Evolutionary conservation across 2,329 filamentous ascomycete species (phyloP), one percentile per base, ranked within the genome.

Genomic region (Teratosphaeria epicoccoides): DNA sequence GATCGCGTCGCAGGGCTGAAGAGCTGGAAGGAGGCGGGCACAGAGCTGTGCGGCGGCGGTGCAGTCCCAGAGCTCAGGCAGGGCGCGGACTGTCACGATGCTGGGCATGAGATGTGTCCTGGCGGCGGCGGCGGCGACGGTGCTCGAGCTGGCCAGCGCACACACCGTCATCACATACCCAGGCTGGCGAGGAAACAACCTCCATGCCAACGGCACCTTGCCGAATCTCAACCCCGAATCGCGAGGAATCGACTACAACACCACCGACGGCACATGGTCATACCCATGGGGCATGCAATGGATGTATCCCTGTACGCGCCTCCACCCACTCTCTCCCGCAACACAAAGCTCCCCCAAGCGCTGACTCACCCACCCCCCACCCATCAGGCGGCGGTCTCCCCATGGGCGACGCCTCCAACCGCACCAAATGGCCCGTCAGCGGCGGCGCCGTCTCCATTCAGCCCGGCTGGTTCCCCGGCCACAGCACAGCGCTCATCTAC

Each of bases 391-490:
- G 93, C 53, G 93, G 93, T 55, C 82, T 91, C 73, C 75, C 76
- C 46, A 24, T 46, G 24, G 33, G 33, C 33, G 79, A 81, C 33
- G 86, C 87, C 0, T 77, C 71, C 44, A 97, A 98, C 72, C 83
- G 91, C 56, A 95, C 93, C 12, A 87, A 85, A 72, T 97, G 93
- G 93, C 90, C 93, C 14, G 78, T 88, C 47, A 80, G 73, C 25
- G 93, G 93, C 60, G 93, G 93, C 56, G 88, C 89, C n/a, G 65
- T 98, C 55, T 80, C 88, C 47, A 78, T 96, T 63, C 91, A 97
- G 66, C 93, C 93, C 0, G 93, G 91, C 63, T 97, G 93, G 93
- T 96, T 96, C 75, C 82, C 84, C 53, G 93, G 93, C 57, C 93
- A 97, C 68, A 69, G 79, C 29, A 84, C 81, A 5, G 91, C 89